A percentile compares a stretch with the other conserved stretches of the same genome.
phyloP scores from a whole-genome alignment of 2,329 filamentous ascomycete genomes.

The Fusarium sp. region DNA sequence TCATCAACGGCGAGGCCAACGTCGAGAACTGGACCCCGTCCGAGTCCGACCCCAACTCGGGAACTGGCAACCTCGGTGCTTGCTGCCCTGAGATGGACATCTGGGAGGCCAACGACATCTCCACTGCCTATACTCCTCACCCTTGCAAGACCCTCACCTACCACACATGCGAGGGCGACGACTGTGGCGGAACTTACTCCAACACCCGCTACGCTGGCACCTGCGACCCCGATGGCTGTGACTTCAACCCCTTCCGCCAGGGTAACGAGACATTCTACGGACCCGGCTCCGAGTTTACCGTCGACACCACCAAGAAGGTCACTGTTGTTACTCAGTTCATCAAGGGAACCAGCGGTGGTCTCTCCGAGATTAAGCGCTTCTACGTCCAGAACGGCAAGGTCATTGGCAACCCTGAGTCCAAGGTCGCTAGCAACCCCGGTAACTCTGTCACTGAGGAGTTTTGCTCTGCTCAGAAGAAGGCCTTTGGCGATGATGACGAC shows the following conservation, averaged over 20 bases:
- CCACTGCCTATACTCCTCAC: conserved; percentile 73
- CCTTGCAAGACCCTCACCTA: conserved; percentile 65
- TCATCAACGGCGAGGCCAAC: conserved; percentile 67
- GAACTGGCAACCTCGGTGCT: conserved; percentile 61
- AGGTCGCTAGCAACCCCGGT: conserved; percentile 51
- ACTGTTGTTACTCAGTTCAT: conserved; percentile 76
- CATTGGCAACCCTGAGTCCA: conserved; percentile 64
- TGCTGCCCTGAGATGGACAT: conserved; percentile 72
- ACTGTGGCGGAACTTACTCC: conserved; percentile 64
- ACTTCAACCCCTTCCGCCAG: conserved; percentile 76
- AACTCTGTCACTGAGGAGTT: conserved; percentile 66
- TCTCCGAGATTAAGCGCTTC: conserved; percentile 71
- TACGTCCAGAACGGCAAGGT: conserved; percentile 73
- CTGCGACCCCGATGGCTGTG: conserved; percentile 77
- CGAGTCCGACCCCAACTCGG: conserved; percentile 64
- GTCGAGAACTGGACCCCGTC: conserved; percentile 63
- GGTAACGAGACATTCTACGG: conserved; percentile 74
- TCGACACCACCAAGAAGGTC: conserved; percentile 69
- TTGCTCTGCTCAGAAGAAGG: conserved; percentile 68
- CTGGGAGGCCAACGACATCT: conserved; percentile 74
- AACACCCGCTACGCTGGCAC: conserved; percentile 67
- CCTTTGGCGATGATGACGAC: conserved; percentile 64
- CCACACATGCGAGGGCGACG: conserved; percentile 61
- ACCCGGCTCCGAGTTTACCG: conserved; percentile 59
- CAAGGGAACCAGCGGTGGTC: conserved; percentile 59